phyloP scores from a whole-genome alignment of 2,329 filamentous ascomycete species.

The Lachnellula hyalina region DNA sequence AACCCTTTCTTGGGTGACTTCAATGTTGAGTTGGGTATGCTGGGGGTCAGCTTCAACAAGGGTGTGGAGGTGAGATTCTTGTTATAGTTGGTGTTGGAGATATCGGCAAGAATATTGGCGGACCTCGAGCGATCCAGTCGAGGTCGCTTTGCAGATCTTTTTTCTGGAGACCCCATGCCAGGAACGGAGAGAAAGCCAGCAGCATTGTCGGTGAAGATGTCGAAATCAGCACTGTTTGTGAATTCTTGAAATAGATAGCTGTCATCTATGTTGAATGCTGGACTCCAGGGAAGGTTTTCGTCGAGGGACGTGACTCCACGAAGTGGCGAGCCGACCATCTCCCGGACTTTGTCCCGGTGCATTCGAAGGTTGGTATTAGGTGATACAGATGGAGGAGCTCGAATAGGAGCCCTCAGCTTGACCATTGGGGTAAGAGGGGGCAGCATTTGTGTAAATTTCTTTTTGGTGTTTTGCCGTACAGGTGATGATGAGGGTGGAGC shows the following conservation, averaged over 20 bases:
- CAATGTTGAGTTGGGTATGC: slow-evolving; percentile 32
- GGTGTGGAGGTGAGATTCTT: slow-evolving; percentile 48
- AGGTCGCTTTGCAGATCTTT: slow-evolving; percentile 54
- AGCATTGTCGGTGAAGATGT: slow-evolving; percentile 51
- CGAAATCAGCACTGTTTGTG: slow-evolving; percentile 44
- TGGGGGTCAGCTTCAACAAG: slow-evolving; percentile 42
- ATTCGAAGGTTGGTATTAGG: slow-evolving; percentile 88
- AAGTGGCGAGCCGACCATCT: slow-evolving; percentile 75
- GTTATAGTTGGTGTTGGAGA: slow-evolving; percentile 41
- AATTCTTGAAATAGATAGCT: slow-evolving; percentile 48
- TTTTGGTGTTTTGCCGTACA: slow-evolving; percentile 42
- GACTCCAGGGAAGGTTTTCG: slow-evolving; percentile 57
- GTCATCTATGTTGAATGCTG: slow-evolving; percentile 62
- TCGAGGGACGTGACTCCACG: slow-evolving; percentile 48
- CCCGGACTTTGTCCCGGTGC: slow-evolving; percentile 76
- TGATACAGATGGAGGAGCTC: slow-evolving; percentile 67
- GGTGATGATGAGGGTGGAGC: slow-evolving; percentile 62
- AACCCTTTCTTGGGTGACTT: slow-evolving; percentile 56
- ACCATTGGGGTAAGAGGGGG: slow-evolving; percentile 79
- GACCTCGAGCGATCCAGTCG: slow-evolving; percentile 61
- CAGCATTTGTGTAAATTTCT: slow-evolving; percentile 55
- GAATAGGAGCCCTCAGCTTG: slow-evolving; percentile 64
- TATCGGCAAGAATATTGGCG: slow-evolving; percentile 55
- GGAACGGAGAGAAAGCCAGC: slow-evolving; percentile 41
- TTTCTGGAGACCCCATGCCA: slow-evolving; percentile 60